These are phyloP conservation scores for Viola odorata DNA, from an alignment of 345 rosid genomes.

Conservation along the genomic window DNA sequence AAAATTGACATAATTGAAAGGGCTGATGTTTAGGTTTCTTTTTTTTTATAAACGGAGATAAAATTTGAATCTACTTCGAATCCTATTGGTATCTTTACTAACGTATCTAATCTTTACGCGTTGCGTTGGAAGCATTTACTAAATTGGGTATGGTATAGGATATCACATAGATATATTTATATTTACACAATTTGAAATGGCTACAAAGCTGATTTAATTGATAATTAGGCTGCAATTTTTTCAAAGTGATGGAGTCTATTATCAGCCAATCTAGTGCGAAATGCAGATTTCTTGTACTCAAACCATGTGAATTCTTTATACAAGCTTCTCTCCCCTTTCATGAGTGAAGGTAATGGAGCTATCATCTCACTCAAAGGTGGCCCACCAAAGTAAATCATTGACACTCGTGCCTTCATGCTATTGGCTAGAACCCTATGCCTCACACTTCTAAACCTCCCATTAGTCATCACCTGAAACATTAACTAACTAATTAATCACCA, in stretches of 20 bases:
- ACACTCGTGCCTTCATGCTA: conserved; percentile 52
- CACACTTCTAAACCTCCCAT: conserved; percentile 82
- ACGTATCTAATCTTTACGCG: too few relatives aligned
- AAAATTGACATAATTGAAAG: too few relatives aligned
- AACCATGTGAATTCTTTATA: conserved; percentile 85
- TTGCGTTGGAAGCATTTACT: too few relatives aligned
- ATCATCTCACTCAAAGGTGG: conserved; percentile 61
- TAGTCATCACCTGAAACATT: conserved; percentile 91
- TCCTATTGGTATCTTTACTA: too few relatives aligned
- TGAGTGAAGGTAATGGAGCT: conserved; percentile 42
- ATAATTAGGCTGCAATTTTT: conserved; percentile 17
- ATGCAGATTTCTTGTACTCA: conserved; percentile 71
- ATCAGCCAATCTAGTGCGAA: conserved; percentile 69
- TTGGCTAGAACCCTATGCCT: conserved; percentile 77
- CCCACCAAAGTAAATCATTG: conserved; percentile 89
- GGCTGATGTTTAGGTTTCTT: too few relatives aligned
- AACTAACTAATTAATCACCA: too few relatives aligned
- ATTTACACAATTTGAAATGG: too few relatives aligned
- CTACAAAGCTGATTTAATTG: too few relatives aligned
- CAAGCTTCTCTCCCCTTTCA: conserved; percentile 55
- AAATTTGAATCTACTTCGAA: too few relatives aligned
- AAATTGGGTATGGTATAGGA: too few relatives aligned
- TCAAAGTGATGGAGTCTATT: conserved; percentile 64
- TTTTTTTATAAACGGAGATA: too few relatives aligned
- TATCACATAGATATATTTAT: too few relatives aligned